phyloP scores from a whole-genome alignment of 2,329 filamentous ascomycete genomes.

The Fusarium praegraminearum region DNA sequence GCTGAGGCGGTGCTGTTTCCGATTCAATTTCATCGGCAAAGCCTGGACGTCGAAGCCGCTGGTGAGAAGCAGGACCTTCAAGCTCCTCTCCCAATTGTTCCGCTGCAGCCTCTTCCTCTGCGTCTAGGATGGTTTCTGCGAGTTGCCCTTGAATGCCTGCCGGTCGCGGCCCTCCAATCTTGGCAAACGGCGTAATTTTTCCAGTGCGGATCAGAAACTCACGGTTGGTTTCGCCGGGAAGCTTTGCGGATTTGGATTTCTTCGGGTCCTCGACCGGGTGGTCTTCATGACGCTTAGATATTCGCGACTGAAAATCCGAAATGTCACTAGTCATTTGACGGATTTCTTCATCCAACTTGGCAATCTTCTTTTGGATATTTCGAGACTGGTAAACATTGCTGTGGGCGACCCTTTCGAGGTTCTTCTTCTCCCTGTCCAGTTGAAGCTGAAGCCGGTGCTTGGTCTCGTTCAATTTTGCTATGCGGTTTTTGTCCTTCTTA shows the following conservation, averaged over 20 bases:
- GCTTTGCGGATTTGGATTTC: conserved; percentile 65
- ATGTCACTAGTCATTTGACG: conserved; percentile 77
- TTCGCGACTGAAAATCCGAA: conserved; percentile 82
- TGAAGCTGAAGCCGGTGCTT: conserved; percentile 73
- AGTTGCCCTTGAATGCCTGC: conserved; percentile 75
- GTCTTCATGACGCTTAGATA: conserved; percentile 77
- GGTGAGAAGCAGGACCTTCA: conserved; percentile 72
- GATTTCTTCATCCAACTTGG: conserved; percentile 73
- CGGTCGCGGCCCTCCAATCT: conserved; percentile 73
- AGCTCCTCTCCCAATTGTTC: conserved; percentile 56
- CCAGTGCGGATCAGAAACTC: conserved; percentile 95
- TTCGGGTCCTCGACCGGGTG: conserved; percentile 57
- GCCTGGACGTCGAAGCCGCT: conserved; percentile 78
- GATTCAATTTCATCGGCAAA: conserved; percentile 62
- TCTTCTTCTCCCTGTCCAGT: conserved; percentile 66
- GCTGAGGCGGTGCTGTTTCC: conserved; percentile 31
- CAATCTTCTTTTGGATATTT: conserved; percentile 73
- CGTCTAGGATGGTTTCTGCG: conserved; percentile 82
- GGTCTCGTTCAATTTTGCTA: conserved; percentile 67
- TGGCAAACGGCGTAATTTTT: conserved; percentile 96
- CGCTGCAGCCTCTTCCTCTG: conserved; percentile 75
- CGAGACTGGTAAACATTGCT: conserved; percentile 64
- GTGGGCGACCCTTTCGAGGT: conserved; percentile 56
- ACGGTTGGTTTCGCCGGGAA: conserved; percentile 84
- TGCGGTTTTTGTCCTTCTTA: conserved; percentile 71